Base-by-base conservation (phyloP, 768 basidiomycete species). In the Pleurotus pulmonarius region DNA sequence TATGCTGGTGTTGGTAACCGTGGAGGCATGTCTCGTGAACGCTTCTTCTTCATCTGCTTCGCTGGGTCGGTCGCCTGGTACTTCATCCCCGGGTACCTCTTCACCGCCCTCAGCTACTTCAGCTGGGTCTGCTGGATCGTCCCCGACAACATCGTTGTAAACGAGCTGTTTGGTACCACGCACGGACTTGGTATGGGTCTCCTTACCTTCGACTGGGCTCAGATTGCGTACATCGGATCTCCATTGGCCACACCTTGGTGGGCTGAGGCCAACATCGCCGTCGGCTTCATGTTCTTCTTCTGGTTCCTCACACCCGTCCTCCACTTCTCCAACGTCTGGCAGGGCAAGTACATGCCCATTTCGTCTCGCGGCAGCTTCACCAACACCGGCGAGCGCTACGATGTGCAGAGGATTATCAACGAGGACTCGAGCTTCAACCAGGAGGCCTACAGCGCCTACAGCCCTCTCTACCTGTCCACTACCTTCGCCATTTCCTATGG, bases 161-260 rank as follows among this genome's bases (percentile, higher is more conserved):
- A 91, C 67, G 83, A 88, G 63, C 69, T 92, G 64, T 92, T 92
- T 60, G 90, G 90, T 34, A 83, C 83, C 48, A 68, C 72, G 1
- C 79, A 80, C 74, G 12, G 65, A 44, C 73, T 86, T 64, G 84
- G 85, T 24, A 89, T 91, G 73, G 84, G 86, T 60, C 64, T 90
- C 58, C 67, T 91, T 63, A 89, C 88, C 29, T 90, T 93, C 66
- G 90, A 92, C 61, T 93, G 90, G 91, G 75, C 85, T 1, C 68
- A 78, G 71, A 84, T 85, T 56, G 80, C 85, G 6, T 88, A 85
- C 64, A 83, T 83, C 53, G 82, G 81, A 15, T 83, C 82, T 20
- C 90, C 90, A 0, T 82, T 92, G 46, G 84, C 87, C 4, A 83
- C 87, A 8, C 90, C 90, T 1, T 92, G 88, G 88, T 90, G 88